phyloP scores from a whole-genome alignment of 805 yeast species.

The Hanseniaspora meyeri region DNA sequence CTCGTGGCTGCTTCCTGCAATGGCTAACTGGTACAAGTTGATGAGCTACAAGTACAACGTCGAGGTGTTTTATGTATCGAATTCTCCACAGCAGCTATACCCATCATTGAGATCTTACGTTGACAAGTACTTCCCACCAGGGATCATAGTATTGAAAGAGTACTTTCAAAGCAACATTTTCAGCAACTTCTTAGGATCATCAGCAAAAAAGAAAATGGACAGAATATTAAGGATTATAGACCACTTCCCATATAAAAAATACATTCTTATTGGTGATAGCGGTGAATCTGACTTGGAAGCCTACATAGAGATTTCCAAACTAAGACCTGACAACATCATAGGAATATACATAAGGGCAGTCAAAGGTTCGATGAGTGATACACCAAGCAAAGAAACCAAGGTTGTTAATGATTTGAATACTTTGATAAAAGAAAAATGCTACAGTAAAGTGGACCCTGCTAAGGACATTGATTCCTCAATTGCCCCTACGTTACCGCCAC shows the following conservation, averaged over 20 bases:
- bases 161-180: slow-evolving; percentile 67
- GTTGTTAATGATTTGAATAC: slow-evolving; percentile 24
- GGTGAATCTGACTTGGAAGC: slow-evolving; percentile 95
- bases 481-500: slow-evolving; percentile 29
- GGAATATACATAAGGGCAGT: slow-evolving; percentile 78
- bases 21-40: slow-evolving; percentile 58
- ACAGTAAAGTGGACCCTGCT: neutral
- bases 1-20: slow-evolving; percentile 63
- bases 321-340: slow-evolving; percentile 48
- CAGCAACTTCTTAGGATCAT: slow-evolving; percentile 74
- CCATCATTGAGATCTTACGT: slow-evolving; percentile 31
- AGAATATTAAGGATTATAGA: slow-evolving; percentile 48
- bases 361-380: slow-evolving; percentile 50
- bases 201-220: slow-evolving; percentile 64
- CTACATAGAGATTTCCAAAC: slow-evolving; percentile 54
- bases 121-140: slow-evolving; percentile 47
- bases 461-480: slow-evolving; percentile 4
- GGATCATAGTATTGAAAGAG: slow-evolving; percentile 78
- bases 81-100: slow-evolving; percentile 86
- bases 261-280: slow-evolving; percentile 83
- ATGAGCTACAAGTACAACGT: slow-evolving; percentile 34
- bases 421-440: slow-evolving; percentile 22
- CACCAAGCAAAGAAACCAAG: slow-evolving; percentile 28
- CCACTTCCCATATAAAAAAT: slow-evolving; percentile 68
- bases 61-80: slow-evolving; percentile 85